These are phyloP conservation scores for Fraxinus platypoda DNA, from an alignment of 305 asterid genomes.

Conservation along the genomic window DNA sequence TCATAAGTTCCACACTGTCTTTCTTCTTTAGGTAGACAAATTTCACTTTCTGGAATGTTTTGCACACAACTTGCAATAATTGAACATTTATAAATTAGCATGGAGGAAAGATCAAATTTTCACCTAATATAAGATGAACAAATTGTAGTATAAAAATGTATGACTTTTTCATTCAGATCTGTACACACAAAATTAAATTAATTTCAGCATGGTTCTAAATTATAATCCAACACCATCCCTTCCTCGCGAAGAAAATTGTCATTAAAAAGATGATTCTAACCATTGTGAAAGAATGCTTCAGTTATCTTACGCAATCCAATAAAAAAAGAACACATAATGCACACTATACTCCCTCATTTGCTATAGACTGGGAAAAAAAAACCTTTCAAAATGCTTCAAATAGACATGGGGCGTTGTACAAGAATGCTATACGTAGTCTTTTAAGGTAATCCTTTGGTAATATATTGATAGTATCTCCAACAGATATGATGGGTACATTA, in stretches of 20 bases:
- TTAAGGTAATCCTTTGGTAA: constrained; percentile 88
- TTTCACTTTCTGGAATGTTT: constrained; percentile 87
- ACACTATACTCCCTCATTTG: background rate
- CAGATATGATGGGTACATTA: constrained; percentile 79
- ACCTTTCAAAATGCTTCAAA: constrained; percentile 97
- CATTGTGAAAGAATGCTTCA: background rate
- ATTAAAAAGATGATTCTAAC: background rate
- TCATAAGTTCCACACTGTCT: constrained; percentile 83
- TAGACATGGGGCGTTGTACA: constrained; percentile 80
- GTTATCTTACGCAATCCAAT: background rate
- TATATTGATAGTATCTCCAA: constrained; percentile 61
- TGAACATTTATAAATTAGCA: background rate
- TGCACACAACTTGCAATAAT: constrained; percentile 65
- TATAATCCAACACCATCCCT: background rate
- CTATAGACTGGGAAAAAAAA: background rate
- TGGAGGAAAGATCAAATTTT: background rate
- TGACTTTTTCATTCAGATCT: too few species aligned
- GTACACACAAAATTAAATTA: background rate
- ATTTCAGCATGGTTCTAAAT: too few species aligned
- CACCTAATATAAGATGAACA: background rate
- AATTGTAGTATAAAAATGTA: background rate
- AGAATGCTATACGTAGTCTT: constrained; percentile 72
- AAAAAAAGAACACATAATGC: background rate
- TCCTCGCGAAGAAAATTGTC: background rate
- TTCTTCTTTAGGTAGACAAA: constrained; percentile 84